phyloP scores from a whole-genome alignment of 192 early-diverging fungal species.

The Podila verticillata region DNA sequence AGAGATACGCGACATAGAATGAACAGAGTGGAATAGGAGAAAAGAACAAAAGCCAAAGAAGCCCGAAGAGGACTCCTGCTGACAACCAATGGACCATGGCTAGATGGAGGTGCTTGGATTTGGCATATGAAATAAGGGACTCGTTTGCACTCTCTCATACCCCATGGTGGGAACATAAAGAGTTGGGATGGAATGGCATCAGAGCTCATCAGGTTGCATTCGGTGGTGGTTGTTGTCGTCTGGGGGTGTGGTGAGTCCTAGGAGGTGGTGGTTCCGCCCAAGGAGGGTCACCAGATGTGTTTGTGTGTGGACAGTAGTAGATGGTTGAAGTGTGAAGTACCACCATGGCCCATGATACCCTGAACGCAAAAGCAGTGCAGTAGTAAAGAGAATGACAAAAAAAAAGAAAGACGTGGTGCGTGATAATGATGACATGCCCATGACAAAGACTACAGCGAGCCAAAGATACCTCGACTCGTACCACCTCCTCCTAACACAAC shows the following conservation, averaged over 20 bases:
- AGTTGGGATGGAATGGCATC: conserved; percentile 5
- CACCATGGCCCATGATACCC: too few relatives aligned
- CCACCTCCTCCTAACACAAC: too few relatives aligned
- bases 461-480: too few relatives aligned
- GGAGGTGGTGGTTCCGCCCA: neutral
- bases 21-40: neutral
- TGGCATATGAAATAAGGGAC: neutral
- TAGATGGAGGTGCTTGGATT: too few relatives aligned
- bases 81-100: neutral
- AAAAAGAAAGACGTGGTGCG: too few relatives aligned
- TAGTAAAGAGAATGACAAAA: too few relatives aligned
- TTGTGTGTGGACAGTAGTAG: too few relatives aligned
- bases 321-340: too few relatives aligned
- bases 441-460: too few relatives aligned
- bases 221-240: neutral
- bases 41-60: neutral
- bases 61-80: neutral
- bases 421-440: too few relatives aligned
- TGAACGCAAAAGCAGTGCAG: too few relatives aligned
- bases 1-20: neutral
- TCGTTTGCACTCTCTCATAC: neutral
- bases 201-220: neutral
- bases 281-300: too few relatives aligned
- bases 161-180: neutral
- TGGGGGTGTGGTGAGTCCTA: neutral